Base-by-base conservation (phyloP, 345 rosid species). In the Boechera retrofracta region DNA sequence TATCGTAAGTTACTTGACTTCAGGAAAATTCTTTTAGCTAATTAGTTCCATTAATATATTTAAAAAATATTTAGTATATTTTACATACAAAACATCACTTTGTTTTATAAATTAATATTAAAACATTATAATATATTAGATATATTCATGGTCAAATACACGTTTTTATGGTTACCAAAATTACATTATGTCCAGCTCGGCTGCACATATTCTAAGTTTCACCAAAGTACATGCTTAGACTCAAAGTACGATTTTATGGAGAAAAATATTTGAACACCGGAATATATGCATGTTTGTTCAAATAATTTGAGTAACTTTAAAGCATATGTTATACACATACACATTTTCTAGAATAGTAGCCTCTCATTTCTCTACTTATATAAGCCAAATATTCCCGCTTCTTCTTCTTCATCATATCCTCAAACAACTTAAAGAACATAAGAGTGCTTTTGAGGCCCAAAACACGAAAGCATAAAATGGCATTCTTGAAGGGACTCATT, bases 281-380 rank as follows among this genome's bases (percentile, higher is more conserved):
- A 81, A 84, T 82, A 71, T 57, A 69, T 78, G 75, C 77, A 80
- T 73, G 74, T 82, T 81, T 83, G 72, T 81, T 80, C 77, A 65
- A 79, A 89, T 83, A 83, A 58, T 60, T 80, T 79, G 94, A 90
- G 94, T 87, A 76, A 76, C 96, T 90, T 89, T 71, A 78, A 92
- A 89, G 96, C 75, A 81, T 71, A 82, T 71, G 39, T 32, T 53
- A 59, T 67, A 60, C 77, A 60, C 67, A 39, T 38, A 45, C 61
- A 51, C 77, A 72, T 66, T 61, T 42, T 73, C 51, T 59, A 66
- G 58, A 78, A 78, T 21, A 24, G 32, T 67, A 41, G 24, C 36
- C 36, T 66, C 35, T 10, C 16, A 64, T 39, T 35, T 2, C 16
- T 59, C n/a, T 38, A 74, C 70, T 62, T 84, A 85, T 84, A 80